Percentiles rank a stretch among this genome's conserved stretches.
phyloP scores from a whole-genome alignment of 108 stramenopile species.

The Asterionellopsis glacialis region DNA sequence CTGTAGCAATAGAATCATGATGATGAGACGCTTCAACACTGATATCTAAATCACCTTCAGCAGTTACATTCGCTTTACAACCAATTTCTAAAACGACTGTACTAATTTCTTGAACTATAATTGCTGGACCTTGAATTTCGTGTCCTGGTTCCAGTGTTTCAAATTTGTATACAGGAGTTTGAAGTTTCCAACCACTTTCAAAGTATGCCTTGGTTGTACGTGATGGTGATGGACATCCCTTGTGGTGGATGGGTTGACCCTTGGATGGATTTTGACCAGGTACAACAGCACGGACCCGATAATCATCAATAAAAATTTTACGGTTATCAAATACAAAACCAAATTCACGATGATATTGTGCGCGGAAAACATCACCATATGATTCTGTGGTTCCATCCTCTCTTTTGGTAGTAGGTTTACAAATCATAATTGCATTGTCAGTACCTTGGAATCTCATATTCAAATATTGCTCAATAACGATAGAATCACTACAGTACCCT shows the following conservation, averaged over 20 bases:
- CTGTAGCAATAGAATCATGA: slow-evolving; percentile 1
- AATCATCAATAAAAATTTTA: slow-evolving; percentile 92
- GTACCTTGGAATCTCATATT: slow-evolving; percentile 96
- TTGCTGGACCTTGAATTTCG: slow-evolving; percentile 82
- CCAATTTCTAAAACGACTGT: slow-evolving; percentile 94
- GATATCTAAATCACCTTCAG: slow-evolving; percentile 91
- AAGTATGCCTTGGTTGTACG: slow-evolving; percentile 83
- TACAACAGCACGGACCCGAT: slow-evolving; percentile 90
- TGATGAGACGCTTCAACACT: slow-evolving; percentile 34
- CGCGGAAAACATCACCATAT: slow-evolving; percentile 58
- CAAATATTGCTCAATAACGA: slow-evolving; percentile 69
- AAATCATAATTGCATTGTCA: slow-evolving; percentile 93
- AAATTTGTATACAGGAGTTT: slow-evolving; percentile 86
- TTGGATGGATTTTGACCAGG: slow-evolving; percentile 49
- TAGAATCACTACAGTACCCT: slow-evolving; percentile 65
- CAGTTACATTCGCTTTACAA: slow-evolving; percentile 82
- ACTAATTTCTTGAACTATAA: slow-evolving; percentile 91
- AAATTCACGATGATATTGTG: slow-evolving; percentile 86
- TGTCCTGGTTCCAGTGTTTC: slow-evolving; percentile 80
- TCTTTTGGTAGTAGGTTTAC: slow-evolving; percentile 4
- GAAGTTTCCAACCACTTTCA: slow-evolving; percentile 82
- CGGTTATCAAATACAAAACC: slow-evolving; percentile 88
- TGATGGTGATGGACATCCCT: slow-evolving; percentile 22
- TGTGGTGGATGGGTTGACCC: slow-evolving; percentile 7
- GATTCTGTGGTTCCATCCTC: slow-evolving; percentile 3